These are phyloP conservation scores for Trapa incisa DNA, from an alignment of 345 rosid species.

Conservation along the genomic window DNA sequence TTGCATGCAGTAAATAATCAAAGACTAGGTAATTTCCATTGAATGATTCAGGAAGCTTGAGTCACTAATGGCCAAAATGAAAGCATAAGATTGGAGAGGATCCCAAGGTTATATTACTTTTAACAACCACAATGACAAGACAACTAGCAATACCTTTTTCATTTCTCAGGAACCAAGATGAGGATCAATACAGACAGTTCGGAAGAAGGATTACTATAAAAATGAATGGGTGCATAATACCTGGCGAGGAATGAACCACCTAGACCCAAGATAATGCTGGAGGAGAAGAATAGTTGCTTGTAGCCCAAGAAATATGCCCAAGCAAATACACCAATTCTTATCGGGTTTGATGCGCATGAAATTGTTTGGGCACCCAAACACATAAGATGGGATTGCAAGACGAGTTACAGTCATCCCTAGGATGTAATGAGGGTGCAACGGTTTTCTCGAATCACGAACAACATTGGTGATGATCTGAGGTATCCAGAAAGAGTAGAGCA, in stretches of 20 bases:
- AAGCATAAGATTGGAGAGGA: background rate
- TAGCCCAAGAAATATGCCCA: constrained; percentile 53
- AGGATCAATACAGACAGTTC: background rate
- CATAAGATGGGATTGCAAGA: constrained; percentile 67
- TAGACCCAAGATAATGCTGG: constrained; percentile 89
- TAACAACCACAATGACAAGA: background rate
- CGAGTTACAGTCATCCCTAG: constrained; percentile 87
- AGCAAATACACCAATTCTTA: constrained; percentile 63
- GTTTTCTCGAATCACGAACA: constrained; percentile 84
- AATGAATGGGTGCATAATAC: constrained; percentile 16
- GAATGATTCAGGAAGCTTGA: background rate
- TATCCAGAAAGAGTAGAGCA: constrained; percentile 89
- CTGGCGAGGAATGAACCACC: constrained; percentile 95
- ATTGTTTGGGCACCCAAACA: constrained; percentile 90
- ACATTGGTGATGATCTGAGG: constrained; percentile 83
- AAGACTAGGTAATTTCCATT: background rate
- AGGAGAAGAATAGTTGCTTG: constrained; percentile 86
- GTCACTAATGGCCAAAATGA: background rate
- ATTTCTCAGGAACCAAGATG: background rate
- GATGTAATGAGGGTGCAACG: constrained; percentile 89
- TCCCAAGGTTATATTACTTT: background rate
- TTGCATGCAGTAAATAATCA: background rate
- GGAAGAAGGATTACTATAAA: background rate
- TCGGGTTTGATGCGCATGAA: constrained; percentile 90
- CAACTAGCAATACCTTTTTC: background rate